Evolutionary conservation across 148 eudicot genomes (phyloP).

Genomic region (Bassia scoparia): DNA sequence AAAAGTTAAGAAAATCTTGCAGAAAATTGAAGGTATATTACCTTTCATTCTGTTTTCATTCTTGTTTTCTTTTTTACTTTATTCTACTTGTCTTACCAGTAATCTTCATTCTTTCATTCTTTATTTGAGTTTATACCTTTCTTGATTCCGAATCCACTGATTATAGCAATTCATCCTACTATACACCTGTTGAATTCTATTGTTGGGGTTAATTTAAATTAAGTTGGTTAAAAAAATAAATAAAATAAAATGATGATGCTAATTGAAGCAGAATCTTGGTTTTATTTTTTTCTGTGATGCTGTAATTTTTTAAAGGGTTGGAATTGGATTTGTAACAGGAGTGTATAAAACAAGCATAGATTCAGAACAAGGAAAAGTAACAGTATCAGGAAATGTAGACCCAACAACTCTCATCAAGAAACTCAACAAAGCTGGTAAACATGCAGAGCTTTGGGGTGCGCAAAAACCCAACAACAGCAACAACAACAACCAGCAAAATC

Average conservation of each 20-base stretch:
- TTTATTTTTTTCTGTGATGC: no score
- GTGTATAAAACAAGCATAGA: slow-evolving; percentile 66
- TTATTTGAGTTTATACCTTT: slow-evolving; percentile 12
- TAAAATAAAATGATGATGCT: no score
- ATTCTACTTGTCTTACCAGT: neutral
- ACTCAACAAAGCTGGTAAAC: slow-evolving; percentile 56
- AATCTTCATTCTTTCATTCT: neutral
- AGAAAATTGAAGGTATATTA: slow-evolving; percentile 84
- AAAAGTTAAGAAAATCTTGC: slow-evolving; percentile 90
- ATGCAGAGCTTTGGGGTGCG: slow-evolving; percentile 62
- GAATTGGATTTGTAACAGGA: slow-evolving; percentile 37
- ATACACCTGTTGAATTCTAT: no score
- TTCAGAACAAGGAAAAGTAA: slow-evolving; percentile 64
- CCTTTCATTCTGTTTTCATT: slow-evolving; percentile 7
- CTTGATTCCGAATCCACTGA: slow-evolving; percentile 22
- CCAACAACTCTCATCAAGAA: slow-evolving; percentile 59
- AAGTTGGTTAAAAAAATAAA: neutral
- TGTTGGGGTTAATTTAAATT: neutral
- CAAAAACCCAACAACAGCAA: slow-evolving; percentile 31
- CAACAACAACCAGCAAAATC: slow-evolving; percentile 25
- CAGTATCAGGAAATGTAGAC: slow-evolving; percentile 60
- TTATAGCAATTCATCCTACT: neutral
- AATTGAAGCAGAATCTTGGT: no score
- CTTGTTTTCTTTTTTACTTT: neutral
- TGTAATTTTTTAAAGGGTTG: no score